phyloP scores from a whole-genome alignment of 352 stramenopile genomes.

The Thalassiosira pacifica region DNA sequence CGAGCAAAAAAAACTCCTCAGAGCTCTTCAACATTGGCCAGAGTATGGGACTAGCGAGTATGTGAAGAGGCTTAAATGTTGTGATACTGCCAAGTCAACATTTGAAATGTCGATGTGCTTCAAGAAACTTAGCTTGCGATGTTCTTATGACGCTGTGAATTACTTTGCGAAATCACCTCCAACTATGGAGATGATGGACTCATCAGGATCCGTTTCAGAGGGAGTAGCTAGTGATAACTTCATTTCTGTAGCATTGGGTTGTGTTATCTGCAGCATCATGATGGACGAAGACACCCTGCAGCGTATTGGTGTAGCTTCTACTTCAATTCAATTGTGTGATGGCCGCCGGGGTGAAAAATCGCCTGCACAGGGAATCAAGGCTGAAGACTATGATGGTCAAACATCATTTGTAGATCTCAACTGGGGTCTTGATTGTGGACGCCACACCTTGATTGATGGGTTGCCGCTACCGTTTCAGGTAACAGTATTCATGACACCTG shows the following conservation, averaged over 20 bases:
- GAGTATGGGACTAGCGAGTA: conserved; percentile 77
- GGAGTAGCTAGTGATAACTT: conserved; percentile 27
- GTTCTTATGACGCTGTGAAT: conserved; percentile 61
- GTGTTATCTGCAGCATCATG: conserved; percentile 66
- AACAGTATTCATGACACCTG: conserved; percentile 85
- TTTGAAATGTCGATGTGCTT: conserved; percentile 71
- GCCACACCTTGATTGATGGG: conserved; percentile 67
- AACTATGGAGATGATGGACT: conserved; percentile 55
- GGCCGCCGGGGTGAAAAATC: conserved; percentile 16
- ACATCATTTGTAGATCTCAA: conserved; percentile 72
- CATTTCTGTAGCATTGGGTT: conserved; percentile 62
- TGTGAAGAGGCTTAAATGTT: conserved; percentile 56
- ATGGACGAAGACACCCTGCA: conserved; percentile 62
- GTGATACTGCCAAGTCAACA: conserved; percentile 19
- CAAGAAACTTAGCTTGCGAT: conserved; percentile 58
- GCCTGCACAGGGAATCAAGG: conserved; percentile 49
- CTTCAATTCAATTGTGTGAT: conserved; percentile 60
- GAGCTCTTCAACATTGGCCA: conserved; percentile 80
- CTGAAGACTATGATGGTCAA: conserved; percentile 31
- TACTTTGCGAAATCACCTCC: conserved; percentile 65
- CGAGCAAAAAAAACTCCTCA: too few species aligned
- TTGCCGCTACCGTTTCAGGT: conserved; percentile 80
- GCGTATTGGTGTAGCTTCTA: conserved; percentile 59
- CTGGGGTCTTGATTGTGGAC: conserved; percentile 80
- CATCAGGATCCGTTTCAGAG: conserved; percentile 12